Percentiles rank a stretch among this genome's conserved stretches.
Conservation (phyloP, 2,329 filamentous ascomycete species). For the Stachybotrys echinatus region DNA sequence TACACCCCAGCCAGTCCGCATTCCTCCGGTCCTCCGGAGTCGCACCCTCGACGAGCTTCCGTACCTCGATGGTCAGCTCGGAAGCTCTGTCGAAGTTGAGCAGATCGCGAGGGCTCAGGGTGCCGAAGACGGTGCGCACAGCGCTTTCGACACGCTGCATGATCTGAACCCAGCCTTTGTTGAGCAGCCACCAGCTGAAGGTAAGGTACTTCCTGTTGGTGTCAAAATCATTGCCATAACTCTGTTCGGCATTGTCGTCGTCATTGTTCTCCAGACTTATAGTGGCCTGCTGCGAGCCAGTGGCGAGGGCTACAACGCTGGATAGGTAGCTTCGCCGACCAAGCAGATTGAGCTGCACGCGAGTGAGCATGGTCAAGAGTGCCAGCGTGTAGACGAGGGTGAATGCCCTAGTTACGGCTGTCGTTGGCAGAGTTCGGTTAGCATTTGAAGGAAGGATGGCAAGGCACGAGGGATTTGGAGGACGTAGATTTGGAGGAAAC, state of each 20-base stretch:
- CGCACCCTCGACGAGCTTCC: conserved; percentile 74
- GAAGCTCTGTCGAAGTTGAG: conserved; percentile 76
- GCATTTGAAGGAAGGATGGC: neutral
- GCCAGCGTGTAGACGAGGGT: conserved; percentile 88
- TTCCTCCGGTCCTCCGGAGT: conserved; percentile 32
- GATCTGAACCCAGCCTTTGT: conserved; percentile 81
- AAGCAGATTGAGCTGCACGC: conserved; percentile 94
- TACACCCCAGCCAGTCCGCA: conserved; percentile 71
- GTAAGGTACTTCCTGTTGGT: conserved; percentile 93
- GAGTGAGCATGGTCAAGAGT: conserved; percentile 84
- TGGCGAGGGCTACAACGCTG: conserved; percentile 86
- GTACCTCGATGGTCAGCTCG: conserved; percentile 75
- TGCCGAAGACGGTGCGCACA: conserved; percentile 85
- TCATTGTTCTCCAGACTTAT: conserved; percentile 93
- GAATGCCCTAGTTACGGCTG: conserved; percentile 85
- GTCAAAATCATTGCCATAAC: conserved; percentile 90
- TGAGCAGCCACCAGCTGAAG: conserved; percentile 96
- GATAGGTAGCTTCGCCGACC: conserved; percentile 93
- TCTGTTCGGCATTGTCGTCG: conserved; percentile 76
- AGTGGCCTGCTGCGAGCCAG: conserved; percentile 64
- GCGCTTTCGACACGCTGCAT: conserved; percentile 78
- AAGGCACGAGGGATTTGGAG: neutral
- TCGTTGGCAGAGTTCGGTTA: conserved; percentile 11
- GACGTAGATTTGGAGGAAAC: too few species aligned
- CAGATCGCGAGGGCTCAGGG: conserved; percentile 81